Evolutionary conservation across 2,329 filamentous ascomycete genomes (phyloP).

Genomic region (Tricladium varicosporioides): DNA sequence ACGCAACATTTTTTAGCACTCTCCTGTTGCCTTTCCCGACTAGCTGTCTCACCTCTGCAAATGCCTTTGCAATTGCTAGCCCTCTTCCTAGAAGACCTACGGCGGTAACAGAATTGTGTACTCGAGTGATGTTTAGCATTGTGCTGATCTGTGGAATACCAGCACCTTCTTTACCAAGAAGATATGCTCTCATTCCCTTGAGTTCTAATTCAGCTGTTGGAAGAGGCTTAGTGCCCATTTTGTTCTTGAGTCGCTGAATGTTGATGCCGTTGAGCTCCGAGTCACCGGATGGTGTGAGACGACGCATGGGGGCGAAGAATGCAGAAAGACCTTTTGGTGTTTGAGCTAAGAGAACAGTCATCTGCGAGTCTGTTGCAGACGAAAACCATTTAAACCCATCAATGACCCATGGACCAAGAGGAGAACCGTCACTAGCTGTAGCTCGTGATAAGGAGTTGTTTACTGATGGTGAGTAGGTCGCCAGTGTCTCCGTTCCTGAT

Average conservation of each 20-base stretch:
- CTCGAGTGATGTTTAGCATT: conserved; percentile 64
- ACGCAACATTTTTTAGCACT: conserved; percentile 48
- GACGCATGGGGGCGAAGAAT: conserved; percentile 64
- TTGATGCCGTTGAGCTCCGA: conserved; percentile 62
- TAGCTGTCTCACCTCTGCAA: conserved; percentile 54
- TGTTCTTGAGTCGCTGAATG: conserved; percentile 70
- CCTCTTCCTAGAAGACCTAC: conserved; percentile 54
- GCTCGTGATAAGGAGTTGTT: conserved; percentile 26
- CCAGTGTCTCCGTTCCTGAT: conserved; percentile 63
- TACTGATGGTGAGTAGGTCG: conserved; percentile 34
- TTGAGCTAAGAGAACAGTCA: conserved; percentile 63
- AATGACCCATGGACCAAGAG: conserved; percentile 58
- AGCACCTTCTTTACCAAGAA: conserved; percentile 64
- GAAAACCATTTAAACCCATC: conserved; percentile 73
- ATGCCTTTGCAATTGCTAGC: conserved; percentile 56
- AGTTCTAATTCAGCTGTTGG: conserved; percentile 73
- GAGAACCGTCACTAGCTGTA: conserved; percentile 20
- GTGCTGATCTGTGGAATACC: conserved; percentile 68
- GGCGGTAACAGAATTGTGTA: conserved; percentile 54
- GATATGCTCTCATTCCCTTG: conserved; percentile 58
- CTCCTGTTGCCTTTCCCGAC: conserved; percentile 43
- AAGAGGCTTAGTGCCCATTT: conserved; percentile 66
- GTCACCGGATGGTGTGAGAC: conserved; percentile 23
- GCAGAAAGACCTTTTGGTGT: conserved; percentile 54
- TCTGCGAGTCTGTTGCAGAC: conserved; percentile 62